Base-by-base conservation (phyloP, 257 asterid species). In the Capsicum baccatum region DNA sequence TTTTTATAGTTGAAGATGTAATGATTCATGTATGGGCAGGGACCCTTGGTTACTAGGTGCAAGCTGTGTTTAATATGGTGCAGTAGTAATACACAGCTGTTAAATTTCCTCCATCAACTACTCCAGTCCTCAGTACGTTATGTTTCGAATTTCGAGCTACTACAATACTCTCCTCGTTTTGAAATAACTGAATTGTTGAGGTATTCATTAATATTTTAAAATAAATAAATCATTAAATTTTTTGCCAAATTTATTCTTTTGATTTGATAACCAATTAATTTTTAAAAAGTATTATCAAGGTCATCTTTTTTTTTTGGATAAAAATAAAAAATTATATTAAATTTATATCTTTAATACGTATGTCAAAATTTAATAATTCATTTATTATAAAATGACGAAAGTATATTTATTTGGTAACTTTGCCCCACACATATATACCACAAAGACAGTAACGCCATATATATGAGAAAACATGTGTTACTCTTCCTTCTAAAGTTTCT, bases 41-140 rank as follows among this genome's bases (percentile, higher is more conserved):
- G 80, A 48, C 80, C 80, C 80, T 19, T 48, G 44, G 47, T 5
- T 7, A 67, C 19, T 33, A 35, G 11, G 19, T 35, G 9, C 44
- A 39, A 39, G 59, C 17, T 9, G 44, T 26, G 8, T 63, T 10
- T 26, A 21, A 9, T 16, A 58, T 73, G 59, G 2, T n/a, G 58
- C 80, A 73, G 6, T 19, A 73, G 6, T 48, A 73, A 7, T 44
- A 64, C 44, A 74, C 80, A 74, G 80, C 80, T 73, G 80, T 48
- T 73, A 39, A 39, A 39, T 39, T 3, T 48, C 57, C 37, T 71
- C 0, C 15, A 12, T 19, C 37, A 33, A 26, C 4, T 52, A 26
- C 4, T 66, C 0, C 2, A 9, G 59, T 47, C 4, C 5, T 17
- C 59, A n/a, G 9, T 47, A 37, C 8, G 56, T 19, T 58, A 58